phyloP scores from a whole-genome alignment of 2,329 filamentous ascomycete species.

The Penicillium sp. region DNA sequence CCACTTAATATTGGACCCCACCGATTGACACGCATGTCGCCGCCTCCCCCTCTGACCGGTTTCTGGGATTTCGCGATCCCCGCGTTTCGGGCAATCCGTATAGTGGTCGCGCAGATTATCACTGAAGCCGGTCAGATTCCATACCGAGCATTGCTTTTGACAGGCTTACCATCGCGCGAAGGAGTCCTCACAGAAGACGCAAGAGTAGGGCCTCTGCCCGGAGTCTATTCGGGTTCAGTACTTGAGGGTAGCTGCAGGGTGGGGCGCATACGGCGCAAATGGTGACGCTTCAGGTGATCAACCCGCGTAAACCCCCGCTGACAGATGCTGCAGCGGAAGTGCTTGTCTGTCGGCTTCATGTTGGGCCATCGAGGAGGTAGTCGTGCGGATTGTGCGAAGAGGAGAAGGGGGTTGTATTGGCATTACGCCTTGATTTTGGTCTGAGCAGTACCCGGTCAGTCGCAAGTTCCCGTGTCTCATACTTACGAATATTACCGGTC shows the following conservation, averaged over 20 bases:
- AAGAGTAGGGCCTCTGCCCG: constrained; percentile 50
- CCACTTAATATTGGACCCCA: constrained; percentile 23
- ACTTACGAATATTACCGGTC: neutral
- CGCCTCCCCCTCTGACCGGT: constrained; percentile 48
- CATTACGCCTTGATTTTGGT: neutral
- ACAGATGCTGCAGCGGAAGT: constrained; percentile 47
- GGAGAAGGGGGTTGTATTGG: constrained; percentile 6
- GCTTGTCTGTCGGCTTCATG: constrained; percentile 44
- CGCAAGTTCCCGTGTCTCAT: neutral
- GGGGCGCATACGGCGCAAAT: constrained; percentile 45
- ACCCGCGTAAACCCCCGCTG: constrained; percentile 49
- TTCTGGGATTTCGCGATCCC: constrained; percentile 46
- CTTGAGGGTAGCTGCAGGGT: constrained; percentile 8
- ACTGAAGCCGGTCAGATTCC: constrained; percentile 23
- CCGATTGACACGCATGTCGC: constrained; percentile 51
- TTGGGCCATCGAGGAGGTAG: constrained; percentile 30
- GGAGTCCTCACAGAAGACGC: constrained; percentile 47
- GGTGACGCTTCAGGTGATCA: constrained; percentile 51
- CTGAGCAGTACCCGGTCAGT: neutral
- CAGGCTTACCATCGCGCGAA: constrained; percentile 47
- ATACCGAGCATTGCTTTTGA: neutral
- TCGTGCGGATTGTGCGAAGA: neutral
- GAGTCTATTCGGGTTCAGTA: constrained; percentile 39
- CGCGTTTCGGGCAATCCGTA: constrained; percentile 43
- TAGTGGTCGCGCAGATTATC: constrained; percentile 52